These are phyloP conservation scores for Mycena capillaripes DNA, from an alignment of 768 basidiomycete genomes.

Conservation along the genomic window DNA sequence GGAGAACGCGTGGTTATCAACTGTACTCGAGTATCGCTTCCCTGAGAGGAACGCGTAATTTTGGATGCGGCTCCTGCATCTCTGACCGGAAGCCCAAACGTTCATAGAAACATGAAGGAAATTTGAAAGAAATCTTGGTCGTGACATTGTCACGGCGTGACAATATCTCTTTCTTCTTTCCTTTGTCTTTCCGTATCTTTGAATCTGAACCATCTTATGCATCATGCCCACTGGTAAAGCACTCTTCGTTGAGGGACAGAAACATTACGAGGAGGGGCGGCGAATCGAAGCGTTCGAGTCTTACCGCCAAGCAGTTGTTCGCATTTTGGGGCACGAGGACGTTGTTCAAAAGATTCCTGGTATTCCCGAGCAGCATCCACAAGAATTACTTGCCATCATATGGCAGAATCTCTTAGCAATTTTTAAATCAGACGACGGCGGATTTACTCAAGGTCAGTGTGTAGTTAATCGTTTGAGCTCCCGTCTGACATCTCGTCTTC, in stretches of 20 bases:
- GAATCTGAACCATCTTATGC: neutral
- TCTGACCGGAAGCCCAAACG: constrained; percentile 26
- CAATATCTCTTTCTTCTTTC: neutral
- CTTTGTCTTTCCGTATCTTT: neutral
- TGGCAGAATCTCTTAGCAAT: constrained; percentile 49
- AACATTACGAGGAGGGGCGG: neutral
- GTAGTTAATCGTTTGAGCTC: neutral
- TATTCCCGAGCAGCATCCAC: constrained; percentile 22
- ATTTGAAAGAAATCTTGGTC: neutral
- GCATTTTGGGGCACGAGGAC: constrained; percentile 46
- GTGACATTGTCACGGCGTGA: neutral
- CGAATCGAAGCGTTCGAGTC: constrained; percentile 40
- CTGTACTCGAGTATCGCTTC: constrained; percentile 20
- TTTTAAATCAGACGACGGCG: constrained; percentile 27
- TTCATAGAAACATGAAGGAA: constrained; percentile 24
- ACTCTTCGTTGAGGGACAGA: neutral
- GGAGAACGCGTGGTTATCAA: constrained; percentile 56
- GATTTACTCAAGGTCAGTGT: constrained; percentile 22
- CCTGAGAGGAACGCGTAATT: neutral
- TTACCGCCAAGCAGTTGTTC: constrained; percentile 46
- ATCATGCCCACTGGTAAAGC: neutral
- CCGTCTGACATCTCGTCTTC: constrained; percentile 19
- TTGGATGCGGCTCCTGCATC: constrained; percentile 22
- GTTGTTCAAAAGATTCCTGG: constrained; percentile 37
- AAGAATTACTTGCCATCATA: constrained; percentile 42